Base-by-base conservation (phyloP, 306 rosid species). In the Luffa aegyptiaca region DNA sequence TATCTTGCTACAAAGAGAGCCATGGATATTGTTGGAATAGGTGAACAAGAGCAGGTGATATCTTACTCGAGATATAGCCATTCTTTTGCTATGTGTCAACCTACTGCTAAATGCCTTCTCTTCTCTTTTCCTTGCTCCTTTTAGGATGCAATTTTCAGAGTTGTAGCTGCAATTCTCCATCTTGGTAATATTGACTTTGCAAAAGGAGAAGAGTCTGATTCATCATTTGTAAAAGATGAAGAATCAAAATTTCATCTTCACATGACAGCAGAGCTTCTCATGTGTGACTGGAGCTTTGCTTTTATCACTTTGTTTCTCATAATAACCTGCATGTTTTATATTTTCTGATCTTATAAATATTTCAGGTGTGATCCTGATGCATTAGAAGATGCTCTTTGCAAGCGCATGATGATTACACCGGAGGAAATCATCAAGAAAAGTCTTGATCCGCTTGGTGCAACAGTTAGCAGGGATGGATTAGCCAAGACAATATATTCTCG, bases 121-220 rank as follows among this genome's bases (percentile, higher is more conserved):
- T 70, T 61, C 71, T 64, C 66, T 80, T 62, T 77, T 58, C 73
- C 65, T 83, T 46, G 56, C 68, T 41, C 16, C 79, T 77, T 72
- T 44, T 85, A 94, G 98, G 95, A 90, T 69, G 96, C 98, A 76
- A 92, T 94, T 83, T 94, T 94, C 86, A 88, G 96, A 86, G 91
- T 90, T 81, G 88, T 94, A 78, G 98, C 97, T 85, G 91, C 92
- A 77, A 94, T 94, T 87, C 98, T 94, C 73, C 98, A 94, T 88
- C 94, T 94, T 44, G 97, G 98, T 75, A 92, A 94, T 84, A 45
- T 94, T 77, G 90, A 87, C 41, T 94, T 94, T 84, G 82, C 79
- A 55, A 88, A 80, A 74, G 83, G 94, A 74, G 94, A 87, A 72
- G 98, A 94, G 68, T 78, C 82, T 74, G 98, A 94, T 81, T 88